Conservation (phyloP, 129 eudicot species). For the Tanacetum coccineum region DNA sequence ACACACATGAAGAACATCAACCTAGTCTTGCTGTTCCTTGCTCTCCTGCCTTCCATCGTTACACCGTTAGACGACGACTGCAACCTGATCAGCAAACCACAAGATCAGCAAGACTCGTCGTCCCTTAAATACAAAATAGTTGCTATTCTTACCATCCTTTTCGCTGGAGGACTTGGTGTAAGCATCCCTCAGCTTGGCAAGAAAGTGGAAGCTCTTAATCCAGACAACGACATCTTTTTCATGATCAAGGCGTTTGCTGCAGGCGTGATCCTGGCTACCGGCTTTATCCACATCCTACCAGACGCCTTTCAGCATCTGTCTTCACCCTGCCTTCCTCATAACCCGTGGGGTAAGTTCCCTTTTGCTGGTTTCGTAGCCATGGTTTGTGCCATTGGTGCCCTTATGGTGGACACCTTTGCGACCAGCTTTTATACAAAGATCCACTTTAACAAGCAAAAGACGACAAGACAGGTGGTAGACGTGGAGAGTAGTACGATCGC, state of each 20-base stretch:
- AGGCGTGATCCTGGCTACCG: conserved; percentile 72
- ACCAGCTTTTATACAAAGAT: conserved; percentile 48
- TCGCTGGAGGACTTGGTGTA: conserved; percentile 64
- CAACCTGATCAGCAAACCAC: conserved; percentile 10
- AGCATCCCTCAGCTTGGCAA: conserved; percentile 58
- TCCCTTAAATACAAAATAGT: conserved; percentile 46
- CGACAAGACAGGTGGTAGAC: conserved; percentile 22
- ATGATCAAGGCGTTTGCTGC: conserved; percentile 83
- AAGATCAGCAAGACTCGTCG: background rate
- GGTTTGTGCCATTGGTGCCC: conserved; percentile 56
- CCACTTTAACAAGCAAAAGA: conserved; percentile 38
- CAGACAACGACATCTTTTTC: conserved; percentile 64
- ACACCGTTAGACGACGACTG: conserved; percentile 30
- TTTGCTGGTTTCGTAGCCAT: conserved; percentile 64
- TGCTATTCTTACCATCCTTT: conserved; percentile 50
- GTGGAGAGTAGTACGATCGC: conserved; percentile 22
- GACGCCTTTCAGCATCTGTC: conserved; percentile 52
- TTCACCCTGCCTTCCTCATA: conserved; percentile 44
- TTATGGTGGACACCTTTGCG: conserved; percentile 57
- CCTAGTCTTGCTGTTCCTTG: conserved; percentile 17
- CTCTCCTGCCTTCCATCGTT: conserved; percentile 28
- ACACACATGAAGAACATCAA: conserved; percentile 20
- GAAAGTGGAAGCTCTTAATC: conserved; percentile 35
- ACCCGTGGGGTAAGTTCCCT: conserved; percentile 69
- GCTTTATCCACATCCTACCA: conserved; percentile 71